Evolutionary conservation across 2,329 filamentous ascomycete genomes (phyloP).

Genomic region (Nannizziopsis barbatae): DNA sequence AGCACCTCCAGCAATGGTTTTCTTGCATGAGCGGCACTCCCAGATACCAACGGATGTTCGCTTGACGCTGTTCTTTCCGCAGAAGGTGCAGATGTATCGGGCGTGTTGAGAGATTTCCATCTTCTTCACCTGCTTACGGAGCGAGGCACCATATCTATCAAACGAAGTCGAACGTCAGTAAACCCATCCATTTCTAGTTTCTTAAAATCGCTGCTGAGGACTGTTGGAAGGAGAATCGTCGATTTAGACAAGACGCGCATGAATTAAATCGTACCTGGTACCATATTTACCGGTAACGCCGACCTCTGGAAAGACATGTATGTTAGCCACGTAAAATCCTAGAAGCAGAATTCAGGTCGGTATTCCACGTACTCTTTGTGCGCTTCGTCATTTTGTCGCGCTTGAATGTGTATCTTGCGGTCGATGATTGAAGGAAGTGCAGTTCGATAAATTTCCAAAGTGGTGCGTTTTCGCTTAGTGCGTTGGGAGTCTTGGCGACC

Average conservation of each 20-base stretch:
- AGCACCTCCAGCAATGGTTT: conserved; percentile 85
- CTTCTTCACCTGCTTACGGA: conserved; percentile 99
- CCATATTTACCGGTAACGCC: conserved; percentile 98
- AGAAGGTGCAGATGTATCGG: conserved; percentile 96
- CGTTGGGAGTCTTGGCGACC: conserved; percentile 8
- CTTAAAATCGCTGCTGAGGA: too few relatives aligned
- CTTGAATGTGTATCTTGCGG: conserved; percentile 14
- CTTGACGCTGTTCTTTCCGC: conserved; percentile 91
- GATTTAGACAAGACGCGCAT: conserved; percentile 5
- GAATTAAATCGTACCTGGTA: conserved; percentile 60
- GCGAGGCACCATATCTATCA: conserved; percentile 87
- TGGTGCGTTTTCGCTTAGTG: conserved; percentile 19
- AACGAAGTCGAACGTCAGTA: not conserved
- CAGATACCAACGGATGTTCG: conserved; percentile 88
- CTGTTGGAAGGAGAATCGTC: not conserved
- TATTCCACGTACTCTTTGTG: conserved; percentile 57
- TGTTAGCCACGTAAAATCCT: conserved; percentile 21
- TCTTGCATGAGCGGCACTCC: conserved; percentile 92
- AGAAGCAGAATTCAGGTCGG: conserved; percentile 8
- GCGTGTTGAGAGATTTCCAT: conserved; percentile 99
- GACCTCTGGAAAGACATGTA: conserved; percentile 50
- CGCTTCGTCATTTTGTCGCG: conserved; percentile 77
- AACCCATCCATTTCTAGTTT: conserved; percentile 1
- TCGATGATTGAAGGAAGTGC: conserved; percentile 13
- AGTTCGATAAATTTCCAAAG: conserved; percentile 11